These are phyloP conservation scores for Iris macrosiphon DNA, from an alignment of 106 monocot genomes.

Conservation along the genomic window DNA sequence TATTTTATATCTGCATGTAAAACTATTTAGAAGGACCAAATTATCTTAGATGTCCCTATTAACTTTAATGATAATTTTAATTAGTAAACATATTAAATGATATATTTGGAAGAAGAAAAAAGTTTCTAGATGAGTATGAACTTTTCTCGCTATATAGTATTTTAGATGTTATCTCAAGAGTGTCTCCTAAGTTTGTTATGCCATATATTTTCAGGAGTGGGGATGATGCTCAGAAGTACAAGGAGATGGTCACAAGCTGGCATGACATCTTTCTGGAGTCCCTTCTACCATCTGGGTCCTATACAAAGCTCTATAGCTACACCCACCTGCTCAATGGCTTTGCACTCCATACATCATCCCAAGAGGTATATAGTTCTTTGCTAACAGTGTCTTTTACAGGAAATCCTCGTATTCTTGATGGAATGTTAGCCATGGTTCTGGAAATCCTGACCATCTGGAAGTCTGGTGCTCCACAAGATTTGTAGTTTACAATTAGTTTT, in stretches of 20 bases:
- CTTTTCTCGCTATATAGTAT: neutral
- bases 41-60: too few species aligned
- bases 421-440: too few species aligned
- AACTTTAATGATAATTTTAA: too few species aligned
- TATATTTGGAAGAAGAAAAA: too few species aligned
- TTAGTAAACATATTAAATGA: neutral
- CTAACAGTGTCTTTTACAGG: too few species aligned
- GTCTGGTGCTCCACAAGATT: too few species aligned
- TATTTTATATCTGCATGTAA: too few species aligned
- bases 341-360: constrained; percentile 43
- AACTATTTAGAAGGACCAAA: too few species aligned
- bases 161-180: neutral
- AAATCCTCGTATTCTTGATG: too few species aligned
- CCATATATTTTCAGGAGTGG: constrained; percentile 21
- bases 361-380: constrained; percentile 22
- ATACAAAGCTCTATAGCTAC: constrained; percentile 58
- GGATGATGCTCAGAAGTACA: constrained; percentile 47
- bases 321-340: constrained; percentile 58
- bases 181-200: neutral
- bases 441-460: too few species aligned
- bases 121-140: too few species aligned
- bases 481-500: too few species aligned
- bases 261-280: constrained; percentile 61
- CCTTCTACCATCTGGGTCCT: constrained; percentile 50
- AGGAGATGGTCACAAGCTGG: constrained; percentile 34